These are phyloP conservation scores for Mycena vitilis DNA, from an alignment of 768 basidiomycete species.

Conservation along the genomic window DNA sequence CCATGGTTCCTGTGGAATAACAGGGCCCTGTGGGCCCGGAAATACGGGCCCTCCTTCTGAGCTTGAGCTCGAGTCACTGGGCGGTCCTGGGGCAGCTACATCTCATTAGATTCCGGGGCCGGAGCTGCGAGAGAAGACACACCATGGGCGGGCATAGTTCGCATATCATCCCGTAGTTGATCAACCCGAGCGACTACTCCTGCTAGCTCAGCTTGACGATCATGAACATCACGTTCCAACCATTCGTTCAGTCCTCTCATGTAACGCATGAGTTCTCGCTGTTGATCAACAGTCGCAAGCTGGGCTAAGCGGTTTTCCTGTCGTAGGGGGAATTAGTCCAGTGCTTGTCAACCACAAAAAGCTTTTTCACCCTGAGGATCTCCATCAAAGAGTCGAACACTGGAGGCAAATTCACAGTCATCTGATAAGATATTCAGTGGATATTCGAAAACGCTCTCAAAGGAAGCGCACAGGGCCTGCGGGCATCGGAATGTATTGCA, in stretches of 20 bases:
- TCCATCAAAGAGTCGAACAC: constrained; percentile 78
- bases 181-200: constrained; percentile 73
- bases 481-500: constrained; percentile 53
- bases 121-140: constrained; percentile 21
- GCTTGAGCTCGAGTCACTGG: constrained; percentile 24
- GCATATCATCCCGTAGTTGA: constrained; percentile 56
- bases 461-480: constrained; percentile 61
- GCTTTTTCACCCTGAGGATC: constrained; percentile 64
- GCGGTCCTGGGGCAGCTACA: constrained; percentile 18
- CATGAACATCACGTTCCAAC: constrained; percentile 82
- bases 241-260: constrained; percentile 82
- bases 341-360: constrained; percentile 8
- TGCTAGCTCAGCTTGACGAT: constrained; percentile 80
- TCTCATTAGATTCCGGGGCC: not conserved
- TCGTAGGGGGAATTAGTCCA: constrained; percentile 23
- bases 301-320: constrained; percentile 85
- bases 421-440: constrained; percentile 48
- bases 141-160: constrained; percentile 52
- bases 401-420: constrained; percentile 69
- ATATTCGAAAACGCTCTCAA: not conserved
- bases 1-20: constrained; percentile 14
- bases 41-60: constrained; percentile 28
- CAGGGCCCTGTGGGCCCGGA: constrained; percentile 5
- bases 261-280: constrained; percentile 83
- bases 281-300: constrained; percentile 80